Evolutionary conservation across 177 flowering plant genomes (phyloP), one percentile per base, ranked within the genome.

Genomic region (Tripterygium wilfordii): DNA sequence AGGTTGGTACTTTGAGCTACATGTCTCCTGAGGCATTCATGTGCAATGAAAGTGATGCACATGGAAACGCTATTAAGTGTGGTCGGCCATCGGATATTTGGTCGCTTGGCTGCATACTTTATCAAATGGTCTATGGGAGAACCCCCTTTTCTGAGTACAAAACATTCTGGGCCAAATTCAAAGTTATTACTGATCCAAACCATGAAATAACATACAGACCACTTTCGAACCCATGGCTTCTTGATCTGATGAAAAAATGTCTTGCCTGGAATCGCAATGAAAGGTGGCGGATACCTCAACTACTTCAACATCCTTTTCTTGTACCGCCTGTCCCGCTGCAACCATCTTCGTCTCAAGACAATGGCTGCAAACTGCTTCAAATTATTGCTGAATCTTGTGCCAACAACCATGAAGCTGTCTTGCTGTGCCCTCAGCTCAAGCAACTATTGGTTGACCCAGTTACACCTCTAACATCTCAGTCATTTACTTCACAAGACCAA

Each of bases 81-180:
- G 97, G 97, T 5, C 78, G 99, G 24, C 78, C 97, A 45, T 92
- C 99, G 21, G 99, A 92, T 62, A 92, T 92, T 36, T 89, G 99
- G 99, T 92, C 99, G 23, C 97, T 92, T 45, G 97, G 97, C 26
- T 92, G 99, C 69, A 92, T 92, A 43, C 86, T 89, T n/a, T 92
- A 89, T 55, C 99, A 92, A 60, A 92, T 92, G 97, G 97, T 92
- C 0, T 92, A 89, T 41, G 97, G 97, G n/a, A 74, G 84, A 53
- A 89, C 96, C 23, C 99, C 99, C 10, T 92, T 92, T 58, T 54
- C 97, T 7, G 96, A 92, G 19, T 85, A 89, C 74, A 89, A 82
- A 63, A 89, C 99, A 14, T 92, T 92, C 67, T 88, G 96, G 95
- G 84, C 95, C 32, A 92, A 92, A 66, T 84, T 84, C 75, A 89